Evolutionary conservation across 192 early-diverging fungal species (phyloP).

Genomic region (Coemansia sp.): DNA sequence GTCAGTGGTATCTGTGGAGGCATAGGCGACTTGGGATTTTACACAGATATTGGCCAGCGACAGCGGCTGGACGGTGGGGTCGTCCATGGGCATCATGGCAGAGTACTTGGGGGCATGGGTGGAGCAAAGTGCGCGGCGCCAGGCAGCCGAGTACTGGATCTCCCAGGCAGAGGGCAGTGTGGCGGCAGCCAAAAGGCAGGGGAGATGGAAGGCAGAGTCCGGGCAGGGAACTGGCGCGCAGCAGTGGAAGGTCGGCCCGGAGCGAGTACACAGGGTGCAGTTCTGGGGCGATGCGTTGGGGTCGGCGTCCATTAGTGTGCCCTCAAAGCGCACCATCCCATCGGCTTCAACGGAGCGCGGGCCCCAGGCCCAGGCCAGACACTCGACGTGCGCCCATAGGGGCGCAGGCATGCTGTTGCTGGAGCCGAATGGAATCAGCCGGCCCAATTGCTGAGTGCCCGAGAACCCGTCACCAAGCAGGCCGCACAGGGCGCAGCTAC

Average conservation of each 20-base stretch:
- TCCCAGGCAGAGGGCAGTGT: not conserved
- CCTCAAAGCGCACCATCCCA: conserved; percentile 32
- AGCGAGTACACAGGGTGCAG: conserved; percentile 31
- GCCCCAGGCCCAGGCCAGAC: conserved; percentile 53
- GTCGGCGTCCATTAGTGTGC: conserved; percentile 11
- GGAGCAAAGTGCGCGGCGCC: conserved; percentile 46
- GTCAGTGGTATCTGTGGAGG: not conserved
- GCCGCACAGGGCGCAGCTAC: conserved; percentile 31
- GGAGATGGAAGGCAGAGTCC: conserved; percentile 43
- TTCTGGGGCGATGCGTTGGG: not conserved
- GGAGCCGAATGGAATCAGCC: conserved; percentile 26
- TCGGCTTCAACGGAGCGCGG: conserved; percentile 21
- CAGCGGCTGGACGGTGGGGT: conserved; percentile 6
- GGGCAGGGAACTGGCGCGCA: conserved; percentile 42
- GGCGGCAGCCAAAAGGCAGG: conserved; percentile 28
- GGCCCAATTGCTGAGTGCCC: conserved; percentile 13
- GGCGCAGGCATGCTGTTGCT: not conserved
- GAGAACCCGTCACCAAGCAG: conserved; percentile 35
- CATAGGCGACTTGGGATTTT: not conserved
- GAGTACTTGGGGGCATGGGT: conserved; percentile 36
- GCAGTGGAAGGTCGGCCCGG: conserved; percentile 45
- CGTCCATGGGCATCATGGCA: conserved; percentile 38
- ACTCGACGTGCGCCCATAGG: conserved; percentile 47
- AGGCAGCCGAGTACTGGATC: conserved; percentile 35
- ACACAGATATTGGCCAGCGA: conserved; percentile 20